Evolutionary conservation across 306 rosid genomes (phyloP), one percentile per base, ranked within the genome.

Genomic region (Cucurbita moschata): DNA sequence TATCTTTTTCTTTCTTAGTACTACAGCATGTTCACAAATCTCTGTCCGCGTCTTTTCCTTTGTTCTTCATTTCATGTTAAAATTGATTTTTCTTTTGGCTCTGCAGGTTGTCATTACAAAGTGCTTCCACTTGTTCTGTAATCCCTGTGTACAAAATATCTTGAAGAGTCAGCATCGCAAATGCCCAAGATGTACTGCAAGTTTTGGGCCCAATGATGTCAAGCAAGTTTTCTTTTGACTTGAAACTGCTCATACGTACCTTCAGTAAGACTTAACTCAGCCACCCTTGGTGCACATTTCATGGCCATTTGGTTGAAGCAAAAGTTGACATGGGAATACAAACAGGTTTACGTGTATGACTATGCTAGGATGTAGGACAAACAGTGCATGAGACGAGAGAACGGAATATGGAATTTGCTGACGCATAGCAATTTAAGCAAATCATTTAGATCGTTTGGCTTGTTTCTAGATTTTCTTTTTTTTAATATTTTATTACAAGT

Each of bases 121-220:
- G 85, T 95, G 99, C 91, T 95, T 86, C 82, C 99, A 95, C 89
- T 85, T 95, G 88, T 89, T 91, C 84, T 95, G 99, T 88, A 81
- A 84, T 77, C 81, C 88, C 16, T 95, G 99, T 55, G 86, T 95
- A 65, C 90, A 86, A 80, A 85, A 87, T 76, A 89, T 86, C 71
- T 68, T 83, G 55, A 96, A 85, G 81, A 85, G 85, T 84, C 89
- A 90, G 51, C 96, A 89, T 62, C 97, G 97, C 75, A 95, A 91
- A 79, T 95, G 99, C 77, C 99, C 99, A 15, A 83, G 74, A 54
- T 95, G 99, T 83, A 59, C 84, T 39, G 77, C 92, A 51, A 84
- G 89, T 81, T 95, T 95, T 50, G 99, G 97, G 75, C 86, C 91
- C n/a, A 95, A 95, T 71, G 99, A 95, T 82, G 91, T 95, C 40